These are phyloP conservation scores for Heliosperma pusillum DNA, from an alignment of 148 eudicot species.

Conservation along the genomic window DNA sequence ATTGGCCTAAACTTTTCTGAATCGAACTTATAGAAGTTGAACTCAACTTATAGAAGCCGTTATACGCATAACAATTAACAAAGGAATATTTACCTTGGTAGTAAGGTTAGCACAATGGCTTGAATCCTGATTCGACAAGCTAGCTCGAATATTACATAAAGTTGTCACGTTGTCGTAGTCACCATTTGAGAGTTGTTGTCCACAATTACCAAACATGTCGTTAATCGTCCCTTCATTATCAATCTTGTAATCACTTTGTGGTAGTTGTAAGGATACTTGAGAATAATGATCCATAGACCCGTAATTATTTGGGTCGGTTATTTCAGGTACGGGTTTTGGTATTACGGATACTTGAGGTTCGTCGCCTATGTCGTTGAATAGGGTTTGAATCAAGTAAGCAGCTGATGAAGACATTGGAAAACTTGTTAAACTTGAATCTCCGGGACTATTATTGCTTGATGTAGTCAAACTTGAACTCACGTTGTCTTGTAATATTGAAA, in stretches of 20 bases:
- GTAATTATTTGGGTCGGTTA: conserved; percentile 25
- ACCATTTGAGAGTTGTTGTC: neutral
- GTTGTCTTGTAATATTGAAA: conserved; percentile 38
- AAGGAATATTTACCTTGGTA: conserved; percentile 40
- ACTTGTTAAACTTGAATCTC: conserved; percentile 27
- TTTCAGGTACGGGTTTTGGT: conserved; percentile 15
- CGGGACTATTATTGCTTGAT: conserved; percentile 26
- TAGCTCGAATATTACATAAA: conserved; percentile 23
- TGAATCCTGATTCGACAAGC: conserved; percentile 31
- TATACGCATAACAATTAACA: no score
- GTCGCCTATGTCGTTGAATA: conserved; percentile 35
- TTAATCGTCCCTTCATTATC: conserved; percentile 10
- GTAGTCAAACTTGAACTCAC: conserved; percentile 27
- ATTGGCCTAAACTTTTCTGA: no score
- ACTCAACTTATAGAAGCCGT: no score
- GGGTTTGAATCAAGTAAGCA: conserved; percentile 45
- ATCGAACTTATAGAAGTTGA: no score
- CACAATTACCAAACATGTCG: neutral
- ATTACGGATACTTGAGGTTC: conserved; percentile 20
- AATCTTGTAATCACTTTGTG: conserved; percentile 16
- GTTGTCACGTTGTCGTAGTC: conserved; percentile 4
- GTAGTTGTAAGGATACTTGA: conserved; percentile 4
- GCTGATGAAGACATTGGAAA: conserved; percentile 38
- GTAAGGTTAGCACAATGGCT: conserved; percentile 14
- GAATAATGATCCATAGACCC: conserved; percentile 7